Evolutionary conservation across 2,329 filamentous ascomycete species (phyloP), one percentile per base, ranked within the genome.

Genomic region (Cryphonectria carpinicola): DNA sequence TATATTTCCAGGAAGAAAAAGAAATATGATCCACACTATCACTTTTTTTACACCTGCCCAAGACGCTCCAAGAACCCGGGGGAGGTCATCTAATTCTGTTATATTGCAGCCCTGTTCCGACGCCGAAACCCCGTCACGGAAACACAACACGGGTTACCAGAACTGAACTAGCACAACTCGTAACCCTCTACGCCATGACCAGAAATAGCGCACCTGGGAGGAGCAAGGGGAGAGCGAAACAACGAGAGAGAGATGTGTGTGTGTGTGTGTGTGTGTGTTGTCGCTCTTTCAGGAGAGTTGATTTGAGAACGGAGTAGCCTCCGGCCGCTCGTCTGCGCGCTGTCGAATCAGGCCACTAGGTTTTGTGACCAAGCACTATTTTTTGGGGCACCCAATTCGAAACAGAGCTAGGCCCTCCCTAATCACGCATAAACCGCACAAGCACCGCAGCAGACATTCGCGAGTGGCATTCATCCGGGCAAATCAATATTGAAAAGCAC

Each of bases 371-470:
- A 66, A 66, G 65, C 49, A 58, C 49, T 58, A 58, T 58, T 52
- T 52, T 41, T 66, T 49, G 46, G 65, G 65, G 32, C 52, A 56
- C 37, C 35, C 22, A 39, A 43, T 54, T 56, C 65, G 64, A 66
- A 58, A 66, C 65, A 66, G 65, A 66, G 65, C 65, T 58, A 66
- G 39, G 35, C n/a, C 28, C 14, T 61, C 58, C 58, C 7, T 39
- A 19, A 61, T 61, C 58, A 39, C 58, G 58, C 58, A 61, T 61
- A 61, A 39, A 61, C 35, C 35, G n/a, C 54, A 37, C 58, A 22
- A 61, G 58, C 58, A 32, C 13, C 54, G 54, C 54, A 49, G 46
- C 46, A 22, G 22, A 49, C 54, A 17, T 14, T 58, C 54, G 54
- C 25, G 25, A 58, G 28, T 58, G 28, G 54, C 28, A 58, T 28